Conservation (phyloP, 2,329 filamentous ascomycete species). For the Fusarium humuli region DNA sequence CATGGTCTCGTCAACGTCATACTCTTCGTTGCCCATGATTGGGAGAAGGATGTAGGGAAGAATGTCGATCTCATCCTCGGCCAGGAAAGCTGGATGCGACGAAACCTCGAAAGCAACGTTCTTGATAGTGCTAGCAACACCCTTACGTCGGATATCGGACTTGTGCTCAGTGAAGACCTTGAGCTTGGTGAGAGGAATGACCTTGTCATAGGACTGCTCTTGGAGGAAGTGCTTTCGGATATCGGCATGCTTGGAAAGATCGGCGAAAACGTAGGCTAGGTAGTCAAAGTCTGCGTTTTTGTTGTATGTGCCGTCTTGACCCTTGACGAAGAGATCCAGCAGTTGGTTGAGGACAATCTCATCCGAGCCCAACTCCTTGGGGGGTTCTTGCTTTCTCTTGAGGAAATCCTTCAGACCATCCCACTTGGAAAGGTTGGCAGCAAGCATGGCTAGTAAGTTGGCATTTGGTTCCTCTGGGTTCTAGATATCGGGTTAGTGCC, state of each 20-base stretch:
- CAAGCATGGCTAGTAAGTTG: constrained; percentile 87
- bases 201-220: constrained; percentile 79
- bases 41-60: constrained; percentile 90
- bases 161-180: constrained; percentile 94
- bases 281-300: constrained; percentile 90
- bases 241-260: constrained; percentile 84
- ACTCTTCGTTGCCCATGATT: constrained; percentile 88
- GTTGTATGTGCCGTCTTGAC: constrained; percentile 84
- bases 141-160: constrained; percentile 84
- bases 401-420: constrained; percentile 78
- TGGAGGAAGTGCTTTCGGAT: constrained; percentile 80
- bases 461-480: constrained; percentile 81
- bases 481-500: constrained; percentile 55
- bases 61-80: constrained; percentile 79
- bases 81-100: constrained; percentile 77
- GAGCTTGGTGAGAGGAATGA: constrained; percentile 92
- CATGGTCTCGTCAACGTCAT: constrained; percentile 85
- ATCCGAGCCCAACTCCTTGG: constrained; percentile 77
- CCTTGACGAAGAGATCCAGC: constrained; percentile 96
- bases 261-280: constrained; percentile 92
- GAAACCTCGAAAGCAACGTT: constrained; percentile 88
- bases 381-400: constrained; percentile 73
- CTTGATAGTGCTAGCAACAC: constrained; percentile 97
- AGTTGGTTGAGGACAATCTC: constrained; percentile 86
- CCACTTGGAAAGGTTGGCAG: constrained; percentile 90